These are phyloP conservation scores for Fusarium tanahbumbuense DNA, from an alignment of 2,329 filamentous ascomycete species.

Conservation along the genomic window DNA sequence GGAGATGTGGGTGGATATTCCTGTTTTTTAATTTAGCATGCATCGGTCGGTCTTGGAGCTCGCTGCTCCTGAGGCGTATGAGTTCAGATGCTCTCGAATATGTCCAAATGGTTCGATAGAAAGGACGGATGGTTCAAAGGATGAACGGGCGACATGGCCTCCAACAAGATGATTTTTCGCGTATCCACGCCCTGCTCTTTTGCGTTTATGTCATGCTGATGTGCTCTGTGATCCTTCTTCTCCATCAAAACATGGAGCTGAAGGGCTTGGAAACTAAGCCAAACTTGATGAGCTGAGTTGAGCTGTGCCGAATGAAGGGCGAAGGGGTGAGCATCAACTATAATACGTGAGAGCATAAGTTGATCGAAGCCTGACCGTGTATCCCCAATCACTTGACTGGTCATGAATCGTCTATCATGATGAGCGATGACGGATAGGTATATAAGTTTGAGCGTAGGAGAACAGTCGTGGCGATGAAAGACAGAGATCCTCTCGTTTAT, in stretches of 20 bases:
- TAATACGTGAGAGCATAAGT: background rate
- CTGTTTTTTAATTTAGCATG: slow-evolving; percentile 48
- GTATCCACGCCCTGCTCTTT: slow-evolving; percentile 11
- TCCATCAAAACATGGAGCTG: background rate
- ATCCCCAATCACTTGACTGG: background rate
- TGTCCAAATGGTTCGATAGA: slow-evolving; percentile 41
- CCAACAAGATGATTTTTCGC: slow-evolving; percentile 45
- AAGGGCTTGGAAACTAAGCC: background rate
- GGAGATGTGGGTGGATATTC: slow-evolving; percentile 40
- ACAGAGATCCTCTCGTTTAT: background rate
- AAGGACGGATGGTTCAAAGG: slow-evolving; percentile 42
- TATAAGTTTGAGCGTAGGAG: background rate
- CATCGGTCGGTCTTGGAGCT: slow-evolving; percentile 42
- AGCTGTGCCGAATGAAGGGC: background rate
- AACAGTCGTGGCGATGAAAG: background rate
- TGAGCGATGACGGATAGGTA: background rate
- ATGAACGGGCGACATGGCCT: slow-evolving; percentile 43
- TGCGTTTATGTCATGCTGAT: background rate
- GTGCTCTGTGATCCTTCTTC: background rate
- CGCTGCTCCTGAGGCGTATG: slow-evolving; percentile 36
- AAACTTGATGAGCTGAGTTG: background rate
- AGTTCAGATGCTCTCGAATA: slow-evolving; percentile 38
- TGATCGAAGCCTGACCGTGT: background rate
- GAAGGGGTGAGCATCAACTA: background rate
- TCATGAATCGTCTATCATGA: background rate